A percentile compares a stretch with the other conserved stretches of the same genome.
phyloP scores from a whole-genome alignment of 1,284 basidiomycete genomes.

The Boletellus sp. region DNA sequence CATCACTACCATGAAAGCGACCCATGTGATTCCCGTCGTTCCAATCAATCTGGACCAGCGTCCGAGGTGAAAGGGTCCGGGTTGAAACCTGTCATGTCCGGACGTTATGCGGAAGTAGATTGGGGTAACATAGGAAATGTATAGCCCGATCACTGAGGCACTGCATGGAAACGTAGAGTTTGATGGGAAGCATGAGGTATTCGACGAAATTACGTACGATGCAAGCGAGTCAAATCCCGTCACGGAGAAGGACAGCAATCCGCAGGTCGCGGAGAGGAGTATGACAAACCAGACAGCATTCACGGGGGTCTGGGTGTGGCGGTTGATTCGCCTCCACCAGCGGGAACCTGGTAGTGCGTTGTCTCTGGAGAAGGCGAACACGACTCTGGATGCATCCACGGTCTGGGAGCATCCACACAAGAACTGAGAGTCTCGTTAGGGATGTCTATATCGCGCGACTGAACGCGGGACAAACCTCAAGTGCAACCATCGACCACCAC shows the following conservation, averaged over 20 bases:
- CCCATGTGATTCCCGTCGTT: constrained; percentile 54
- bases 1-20: constrained; percentile 54
- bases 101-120: constrained; percentile 65
- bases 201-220: constrained; percentile 39
- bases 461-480: constrained; percentile 43
- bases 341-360: constrained; percentile 65
- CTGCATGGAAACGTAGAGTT: constrained; percentile 30
- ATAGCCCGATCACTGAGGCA: constrained; percentile 59
- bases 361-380: constrained; percentile 69
- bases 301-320: constrained; percentile 55
- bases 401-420: constrained; percentile 61
- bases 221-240: constrained; percentile 59
- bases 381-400: constrained; percentile 65
- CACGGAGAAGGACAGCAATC: constrained; percentile 58
- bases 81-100: constrained; percentile 49
- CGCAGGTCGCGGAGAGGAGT: constrained; percentile 48
- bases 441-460: not conserved
- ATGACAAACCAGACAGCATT: constrained; percentile 72
- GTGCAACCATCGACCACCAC: constrained; percentile 62
- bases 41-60: constrained; percentile 55
- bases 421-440: constrained; percentile 2
- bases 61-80: constrained; percentile 58
- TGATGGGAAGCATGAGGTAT: not conserved
- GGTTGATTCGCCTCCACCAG: constrained; percentile 60
- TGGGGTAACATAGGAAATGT: constrained; percentile 45